Conservation (phyloP, 2,329 filamentous ascomycete genomes). For the Trichoderma arundinaceum region DNA sequence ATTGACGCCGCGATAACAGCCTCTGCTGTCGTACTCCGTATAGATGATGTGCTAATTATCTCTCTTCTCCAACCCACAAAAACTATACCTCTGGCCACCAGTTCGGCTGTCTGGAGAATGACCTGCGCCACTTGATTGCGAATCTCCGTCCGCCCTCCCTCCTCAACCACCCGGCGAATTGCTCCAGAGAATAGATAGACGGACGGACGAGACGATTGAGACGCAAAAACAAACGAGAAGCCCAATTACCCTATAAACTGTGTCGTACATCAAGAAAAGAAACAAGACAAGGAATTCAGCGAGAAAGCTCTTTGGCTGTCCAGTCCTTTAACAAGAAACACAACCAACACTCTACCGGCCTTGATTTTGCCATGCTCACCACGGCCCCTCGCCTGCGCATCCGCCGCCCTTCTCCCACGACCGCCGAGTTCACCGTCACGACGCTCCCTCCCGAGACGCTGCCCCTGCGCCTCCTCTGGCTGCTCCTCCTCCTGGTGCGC, state of each 20-base stretch:
- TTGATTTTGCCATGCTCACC: conserved; percentile 60
- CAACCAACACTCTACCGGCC: too few species aligned
- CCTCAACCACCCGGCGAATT: not conserved
- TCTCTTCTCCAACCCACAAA: not conserved
- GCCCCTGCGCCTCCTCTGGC: conserved; percentile 53
- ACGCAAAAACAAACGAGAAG: not conserved
- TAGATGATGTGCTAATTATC: not conserved
- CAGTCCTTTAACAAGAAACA: not conserved
- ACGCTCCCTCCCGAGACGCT: conserved; percentile 67
- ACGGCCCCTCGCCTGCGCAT: conserved; percentile 64
- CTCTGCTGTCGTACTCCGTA: not conserved
- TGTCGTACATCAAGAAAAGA: not conserved
- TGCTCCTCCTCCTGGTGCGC: conserved; percentile 52
- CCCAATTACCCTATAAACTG: not conserved
- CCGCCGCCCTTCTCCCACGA: conserved; percentile 79
- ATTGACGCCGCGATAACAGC: not conserved
- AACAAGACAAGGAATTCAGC: not conserved
- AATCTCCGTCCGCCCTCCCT: not conserved
- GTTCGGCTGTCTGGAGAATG: conserved; percentile 4
- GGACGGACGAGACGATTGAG: conserved; percentile 1
- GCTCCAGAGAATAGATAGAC: conserved; percentile 7
- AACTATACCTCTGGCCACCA: not conserved
- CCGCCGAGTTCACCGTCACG: conserved; percentile 90
- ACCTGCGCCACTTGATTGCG: not conserved
- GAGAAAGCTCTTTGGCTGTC: not conserved